phyloP scores from a whole-genome alignment of 495 filamentous ascomycete genomes.

The Hypoxylon fragiforme region DNA sequence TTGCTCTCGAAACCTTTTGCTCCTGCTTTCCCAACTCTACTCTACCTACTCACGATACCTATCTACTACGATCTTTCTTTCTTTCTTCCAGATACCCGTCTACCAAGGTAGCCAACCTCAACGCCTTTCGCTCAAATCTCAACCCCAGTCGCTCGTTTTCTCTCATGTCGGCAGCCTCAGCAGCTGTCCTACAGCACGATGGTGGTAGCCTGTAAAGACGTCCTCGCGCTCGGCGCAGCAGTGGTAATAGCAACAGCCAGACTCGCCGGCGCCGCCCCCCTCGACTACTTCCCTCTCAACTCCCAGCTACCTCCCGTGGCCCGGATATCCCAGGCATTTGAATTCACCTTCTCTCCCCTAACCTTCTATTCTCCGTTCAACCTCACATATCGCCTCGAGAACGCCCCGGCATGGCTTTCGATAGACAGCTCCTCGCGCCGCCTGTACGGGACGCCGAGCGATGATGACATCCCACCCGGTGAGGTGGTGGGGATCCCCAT shows the following conservation, averaged over 20 bases:
- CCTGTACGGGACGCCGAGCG: slow-evolving; percentile 65
- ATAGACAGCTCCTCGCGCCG: slow-evolving; percentile 64
- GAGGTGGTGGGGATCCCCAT: slow-evolving; percentile 52
- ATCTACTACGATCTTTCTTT: no score
- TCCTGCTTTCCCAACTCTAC: no score
- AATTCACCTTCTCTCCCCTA: slow-evolving; percentile 67
- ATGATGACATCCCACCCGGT: slow-evolving; percentile 57
- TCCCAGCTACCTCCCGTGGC: slow-evolving; percentile 78
- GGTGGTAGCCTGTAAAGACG: slow-evolving; percentile 14
- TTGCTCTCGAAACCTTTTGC: slow-evolving; percentile 17
- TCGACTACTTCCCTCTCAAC: slow-evolving; percentile 70
- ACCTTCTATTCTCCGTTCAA: slow-evolving; percentile 63
- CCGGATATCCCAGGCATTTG: slow-evolving; percentile 63
- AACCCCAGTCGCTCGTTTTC: slow-evolving; percentile 1
- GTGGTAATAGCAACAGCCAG: background rate
- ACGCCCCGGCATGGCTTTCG: slow-evolving; percentile 69
- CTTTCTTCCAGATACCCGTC: no score
- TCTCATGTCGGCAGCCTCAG: slow-evolving; percentile 14
- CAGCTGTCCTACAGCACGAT: slow-evolving; percentile 24
- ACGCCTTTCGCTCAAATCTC: no score
- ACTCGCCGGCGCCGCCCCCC: slow-evolving; percentile 33
- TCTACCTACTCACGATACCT: no score
- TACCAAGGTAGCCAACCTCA: no score
- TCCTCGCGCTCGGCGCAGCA: slow-evolving; percentile 15
- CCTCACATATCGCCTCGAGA: slow-evolving; percentile 64